Evolutionary conservation across 805 yeast species (phyloP), one percentile per base, ranked within the genome.

Genomic region (Metschnikowia aberdeeniae): DNA sequence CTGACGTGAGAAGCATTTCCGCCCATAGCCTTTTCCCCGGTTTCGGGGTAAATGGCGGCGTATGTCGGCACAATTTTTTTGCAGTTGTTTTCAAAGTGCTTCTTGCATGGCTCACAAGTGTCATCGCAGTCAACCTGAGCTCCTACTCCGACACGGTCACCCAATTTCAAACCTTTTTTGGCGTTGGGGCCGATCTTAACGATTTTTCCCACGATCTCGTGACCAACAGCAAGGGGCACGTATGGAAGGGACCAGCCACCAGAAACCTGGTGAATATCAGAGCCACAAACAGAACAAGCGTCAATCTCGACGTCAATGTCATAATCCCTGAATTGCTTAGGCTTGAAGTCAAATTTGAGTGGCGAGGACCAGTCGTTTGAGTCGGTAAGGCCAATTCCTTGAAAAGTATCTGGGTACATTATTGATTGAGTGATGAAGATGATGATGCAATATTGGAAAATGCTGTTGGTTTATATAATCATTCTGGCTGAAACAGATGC

Each of bases 81-180:
- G 42, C 49, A 46, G 32, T 46, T 46, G 38, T 38, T 46, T 40
- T 46, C 41, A 20, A 38, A 26, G 9, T 31, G 24, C 30, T n/a
- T 5, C 6, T 38, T 34, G 33, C 49, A 46, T 3, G 45, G 43
- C 8, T 34, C 39, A 27, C 49, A 46, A 10, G 40, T 24, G 35
- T 31, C 24, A 28, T 42, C 45, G 22, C 45, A 42, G 43, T 46
- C 49, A 38, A 41, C 34, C 57, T 78, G 81, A 19, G 92, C 90
- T 55, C 95, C 95, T 42, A 84, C 76, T 46, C 90, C 95, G 27
- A 84, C 92, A 53, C 87, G 72, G 51, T 86, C 82, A 45, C 95
- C 95, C 12, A 82, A 60, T 59, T 71, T 76, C 66, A 63, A 72
- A 42, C 49, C 45, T 8, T 31, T 19, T 19, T 39, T 46, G 14